Evolutionary conservation across 192 early-diverging fungal species (phyloP).

Genomic region (Backusella sp.): DNA sequence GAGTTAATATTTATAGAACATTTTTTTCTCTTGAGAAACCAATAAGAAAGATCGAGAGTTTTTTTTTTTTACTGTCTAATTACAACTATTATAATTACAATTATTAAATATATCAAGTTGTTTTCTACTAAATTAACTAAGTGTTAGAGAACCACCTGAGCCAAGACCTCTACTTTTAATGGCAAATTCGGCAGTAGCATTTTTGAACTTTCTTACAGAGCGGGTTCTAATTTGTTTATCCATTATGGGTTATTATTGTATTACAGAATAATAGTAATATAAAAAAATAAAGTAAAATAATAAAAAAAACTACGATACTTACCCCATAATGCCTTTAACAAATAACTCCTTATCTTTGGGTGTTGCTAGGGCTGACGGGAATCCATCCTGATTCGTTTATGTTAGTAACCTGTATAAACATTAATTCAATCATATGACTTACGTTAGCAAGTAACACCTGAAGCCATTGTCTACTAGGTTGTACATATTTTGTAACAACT

Average conservation of each 20-base stretch:
- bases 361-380: constrained; percentile 48
- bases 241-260: neutral
- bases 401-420: neutral
- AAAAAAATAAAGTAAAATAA: no score
- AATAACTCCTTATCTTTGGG: constrained; percentile 47
- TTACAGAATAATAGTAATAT: neutral
- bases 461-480: constrained; percentile 45
- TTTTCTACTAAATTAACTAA: constrained; percentile 13
- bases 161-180: constrained; percentile 48
- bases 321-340: constrained; percentile 51
- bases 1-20: neutral
- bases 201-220: constrained; percentile 45
- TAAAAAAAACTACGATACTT: constrained; percentile 12
- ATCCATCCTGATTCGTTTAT: constrained; percentile 38
- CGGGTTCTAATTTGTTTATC: constrained; percentile 38
- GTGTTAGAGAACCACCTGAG: constrained; percentile 40
- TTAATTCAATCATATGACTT: neutral
- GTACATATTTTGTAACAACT: constrained; percentile 37
- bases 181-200: constrained; percentile 41
- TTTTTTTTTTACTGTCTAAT: neutral
- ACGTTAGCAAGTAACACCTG: constrained; percentile 44
- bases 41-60: neutral
- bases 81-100: neutral
- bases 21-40: neutral
- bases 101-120: neutral